Evolutionary conservation across 257 asterid genomes (phyloP), one percentile per base, ranked within the genome.

Genomic region (Linderniella brevidens): DNA sequence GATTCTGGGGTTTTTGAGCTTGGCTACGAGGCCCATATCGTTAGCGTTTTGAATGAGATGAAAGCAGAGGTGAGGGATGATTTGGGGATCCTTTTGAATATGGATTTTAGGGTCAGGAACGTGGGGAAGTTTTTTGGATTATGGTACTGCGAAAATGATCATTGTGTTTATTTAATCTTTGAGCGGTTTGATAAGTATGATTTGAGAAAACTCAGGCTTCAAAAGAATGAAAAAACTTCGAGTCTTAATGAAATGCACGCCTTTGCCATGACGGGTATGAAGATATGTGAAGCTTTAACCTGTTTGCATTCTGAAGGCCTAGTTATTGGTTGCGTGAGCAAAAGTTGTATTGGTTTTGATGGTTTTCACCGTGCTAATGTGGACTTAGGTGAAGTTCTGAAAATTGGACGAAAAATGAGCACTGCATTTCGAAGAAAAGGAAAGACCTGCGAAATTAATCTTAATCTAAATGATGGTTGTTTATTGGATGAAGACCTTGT

Each of bases 271-370:
- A 39, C 72, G 12, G 75, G 86, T 11, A 57, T 72, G 74, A 90
- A 72, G 60, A 57, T 58, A 1, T 88, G 98, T 59, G 94, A 78
- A 63, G 61, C 57, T 13, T 64, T 84, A 50, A 66, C 58, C 53
- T 55, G 56, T 63, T 67, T 88, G 79, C 92, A 84, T 71, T 67
- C 35, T 7, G 73, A 79, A 61, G 92, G 90, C 55, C n/a, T 80
- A 46, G 38, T 56, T 52, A 19, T 58, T 32, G 98, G 98, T 52
- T 76, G 59, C 56, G 53, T 76, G 65, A 63, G 68, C 44, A 55
- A 42, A 53, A 58, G 64, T 49, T 78, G 80, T 74, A 65, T 78
- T 41, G 64, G 72, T 54, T 63, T 84, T 50, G 61, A 67, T 55
- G 57, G 66, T 47, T 80, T 72, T 61, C 74, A 79, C 52, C 92